Conservation (phyloP, 2,329 filamentous ascomycete genomes). For the Cryphonectria nitschkei region DNA sequence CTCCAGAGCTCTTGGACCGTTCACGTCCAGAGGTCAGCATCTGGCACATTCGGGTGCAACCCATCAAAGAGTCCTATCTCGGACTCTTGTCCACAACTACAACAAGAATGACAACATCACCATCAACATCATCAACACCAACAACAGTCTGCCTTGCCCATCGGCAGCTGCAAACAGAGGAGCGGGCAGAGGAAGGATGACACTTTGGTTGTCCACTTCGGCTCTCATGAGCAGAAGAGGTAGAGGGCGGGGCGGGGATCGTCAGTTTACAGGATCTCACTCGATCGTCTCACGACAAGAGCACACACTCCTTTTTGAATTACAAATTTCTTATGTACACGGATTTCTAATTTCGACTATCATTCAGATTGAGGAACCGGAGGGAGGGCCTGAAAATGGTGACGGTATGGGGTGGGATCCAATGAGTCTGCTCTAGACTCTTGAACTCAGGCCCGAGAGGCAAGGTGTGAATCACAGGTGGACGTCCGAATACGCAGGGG, state of each 20-base stretch:
- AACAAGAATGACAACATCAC: background rate
- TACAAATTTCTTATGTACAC: conserved; percentile 14
- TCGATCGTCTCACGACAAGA: conserved; percentile 28
- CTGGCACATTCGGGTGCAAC: conserved; percentile 10
- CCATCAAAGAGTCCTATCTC: background rate
- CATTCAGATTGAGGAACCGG: conserved; percentile 11
- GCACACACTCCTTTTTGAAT: conserved; percentile 25
- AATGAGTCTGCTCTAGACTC: conserved; percentile 9
- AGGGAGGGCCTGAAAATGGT: conserved; percentile 10
- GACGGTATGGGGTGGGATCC: conserved; percentile 13
- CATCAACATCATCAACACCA: background rate
- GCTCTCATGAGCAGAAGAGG: conserved; percentile 6
- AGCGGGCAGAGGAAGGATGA: background rate
- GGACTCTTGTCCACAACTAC: background rate
- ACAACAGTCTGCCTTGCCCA: conserved; percentile 5
- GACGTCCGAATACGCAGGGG: conserved; percentile 16
- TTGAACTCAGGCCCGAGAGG: conserved; percentile 13
- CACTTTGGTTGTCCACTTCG: conserved; percentile 1
- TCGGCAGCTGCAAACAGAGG: background rate
- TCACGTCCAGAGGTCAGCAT: conserved; percentile 22
- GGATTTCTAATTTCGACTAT: conserved; percentile 1
- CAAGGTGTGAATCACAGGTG: conserved; percentile 7
- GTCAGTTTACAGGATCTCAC: conserved; percentile 18
- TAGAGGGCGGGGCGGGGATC: conserved; percentile 4
- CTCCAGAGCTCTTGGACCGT: conserved; percentile 23